Evolutionary conservation across 1,284 basidiomycete genomes (phyloP), one percentile per base, ranked within the genome.

Genomic region (Trichosporon asahii): DNA sequence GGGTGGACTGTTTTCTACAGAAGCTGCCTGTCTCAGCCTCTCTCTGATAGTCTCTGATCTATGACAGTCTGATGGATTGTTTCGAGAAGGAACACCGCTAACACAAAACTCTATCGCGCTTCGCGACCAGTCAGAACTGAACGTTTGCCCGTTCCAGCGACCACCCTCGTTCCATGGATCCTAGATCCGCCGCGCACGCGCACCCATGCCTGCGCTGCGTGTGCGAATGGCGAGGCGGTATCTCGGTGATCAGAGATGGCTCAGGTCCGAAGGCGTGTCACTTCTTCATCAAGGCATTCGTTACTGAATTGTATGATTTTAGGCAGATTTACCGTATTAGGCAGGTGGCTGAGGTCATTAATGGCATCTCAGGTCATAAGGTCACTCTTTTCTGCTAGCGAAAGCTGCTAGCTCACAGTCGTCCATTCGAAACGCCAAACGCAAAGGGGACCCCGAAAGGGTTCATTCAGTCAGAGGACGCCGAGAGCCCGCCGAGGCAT

Each of bases 231-330:
- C 21, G 49, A 7, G 21, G 49, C 11, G 4, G 21, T 21, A 60
- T 18, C 25, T 15, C 25, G 15, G 25, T 15, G 27, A 29, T 60
- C 27, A 57, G 25, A 57, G 29, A 9, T 37, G 21, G n/a, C 49
- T 9, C 6, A 37, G 8, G 9, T 9, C n/a, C 6, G 21, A 9
- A 25, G n/a, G n/a, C 49, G 49, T 53, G 7, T 53, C 49, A 53
- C 14, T 31, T 14, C 57, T 61, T 61, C 57, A 61, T 61, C 57
- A 61, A 61, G 27, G 57, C 33, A 31, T 9, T 61, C 57, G 57
- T 61, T 31, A 61, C 27, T 31, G 57, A 29, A 60, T n/a, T 33
- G 57, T 61, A 31, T 31, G 27, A 21, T 15, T 15, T 60, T 31
- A 31, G 15, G 55, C 27, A 3, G 18, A 18, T 44, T 53, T 11